phyloP scores from a whole-genome alignment of 306 rosid species.

The Cicer cuneatum region DNA sequence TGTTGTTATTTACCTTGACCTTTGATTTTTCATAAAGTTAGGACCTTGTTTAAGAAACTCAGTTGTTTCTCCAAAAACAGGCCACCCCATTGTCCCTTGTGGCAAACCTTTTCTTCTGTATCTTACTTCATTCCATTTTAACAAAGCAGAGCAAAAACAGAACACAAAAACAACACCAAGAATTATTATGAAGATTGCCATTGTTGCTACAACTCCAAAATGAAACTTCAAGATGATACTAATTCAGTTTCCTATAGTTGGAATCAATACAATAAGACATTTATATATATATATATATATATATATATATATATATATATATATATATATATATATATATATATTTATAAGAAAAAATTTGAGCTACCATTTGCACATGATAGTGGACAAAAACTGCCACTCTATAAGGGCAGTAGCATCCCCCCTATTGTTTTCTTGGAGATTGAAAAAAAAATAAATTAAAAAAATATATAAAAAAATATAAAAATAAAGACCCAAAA shows the following conservation, averaged over 20 bases:
- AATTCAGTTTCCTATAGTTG: constrained; percentile 11
- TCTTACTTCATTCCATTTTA: constrained; percentile 82
- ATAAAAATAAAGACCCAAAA: background rate
- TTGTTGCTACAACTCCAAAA: constrained; percentile 56
- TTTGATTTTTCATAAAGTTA: constrained; percentile 83
- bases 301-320: too few species aligned
- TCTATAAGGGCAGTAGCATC: constrained; percentile 61
- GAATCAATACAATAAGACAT: too few species aligned
- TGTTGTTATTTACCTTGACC: constrained; percentile 74
- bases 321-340: too few species aligned
- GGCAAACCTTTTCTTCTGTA: constrained; percentile 82
- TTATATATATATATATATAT: too few species aligned
- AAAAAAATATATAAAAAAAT: background rate
- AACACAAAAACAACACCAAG: constrained; percentile 58
- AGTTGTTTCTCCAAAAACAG: constrained; percentile 92
- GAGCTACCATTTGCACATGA: constrained; percentile 49
- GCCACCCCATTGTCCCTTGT: constrained; percentile 99
- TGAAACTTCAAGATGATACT: constrained; percentile 46
- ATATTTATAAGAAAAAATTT: too few species aligned
- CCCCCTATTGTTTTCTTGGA: constrained; percentile 59
- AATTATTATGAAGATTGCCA: constrained; percentile 67
- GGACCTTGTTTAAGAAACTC: constrained; percentile 99
- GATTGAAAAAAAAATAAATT: constrained; percentile 32
- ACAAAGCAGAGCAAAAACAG: constrained; percentile 84
- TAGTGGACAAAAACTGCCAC: constrained; percentile 64